Base-by-base conservation (phyloP, 1,284 basidiomycete species). In the Pseudomicrostroma phylloplanum region DNA sequence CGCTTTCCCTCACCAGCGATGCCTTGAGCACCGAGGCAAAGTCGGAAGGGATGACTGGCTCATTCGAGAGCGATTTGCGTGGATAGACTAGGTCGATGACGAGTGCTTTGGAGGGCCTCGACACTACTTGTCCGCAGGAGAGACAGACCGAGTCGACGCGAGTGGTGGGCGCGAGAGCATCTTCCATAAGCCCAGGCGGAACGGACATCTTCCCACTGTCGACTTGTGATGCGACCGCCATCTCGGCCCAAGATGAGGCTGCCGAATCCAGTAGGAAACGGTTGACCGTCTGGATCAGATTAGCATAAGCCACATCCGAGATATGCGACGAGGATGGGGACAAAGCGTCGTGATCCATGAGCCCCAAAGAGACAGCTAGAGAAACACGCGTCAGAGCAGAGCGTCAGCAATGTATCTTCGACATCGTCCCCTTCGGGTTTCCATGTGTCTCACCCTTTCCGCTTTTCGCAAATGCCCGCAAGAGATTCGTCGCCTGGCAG, bases 401-500 rank as follows among this genome's bases (percentile, higher is more conserved):
- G 25, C 3, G 21, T 39, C 13, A 49, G 17, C 42, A 56, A 39
- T 19, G 4, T 9, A 9, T 36, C 3, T 9, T 36, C 30, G 9
- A 36, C 9, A 36, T 36, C 9, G 30, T 36, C 9, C 30, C 9
- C 30, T 6, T 26, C 21, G 25, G 12, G 23, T 7, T 26, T 3
- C 23, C 4, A 21, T 55, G 15, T 11, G 1, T 67, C 81, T 48
- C 72, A 91, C 91, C 86, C 80, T 93, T 90, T 21, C 82, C 81
- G 36, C 82, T 84, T 21, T 67, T 70, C 88, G 89, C 88, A 55
- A 97, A 89, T 0, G 92, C 90, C 78, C 92, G 89, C 76, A 93
- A 93, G 72, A 97, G 96, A 80, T 98, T 98, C 77, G 88, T 92
- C 6, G 92, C 88, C 79, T 97, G 96, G 75, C 94, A 97, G 73